phyloP scores from a whole-genome alignment of 805 yeast genomes.

The Yarrowia sp. region DNA sequence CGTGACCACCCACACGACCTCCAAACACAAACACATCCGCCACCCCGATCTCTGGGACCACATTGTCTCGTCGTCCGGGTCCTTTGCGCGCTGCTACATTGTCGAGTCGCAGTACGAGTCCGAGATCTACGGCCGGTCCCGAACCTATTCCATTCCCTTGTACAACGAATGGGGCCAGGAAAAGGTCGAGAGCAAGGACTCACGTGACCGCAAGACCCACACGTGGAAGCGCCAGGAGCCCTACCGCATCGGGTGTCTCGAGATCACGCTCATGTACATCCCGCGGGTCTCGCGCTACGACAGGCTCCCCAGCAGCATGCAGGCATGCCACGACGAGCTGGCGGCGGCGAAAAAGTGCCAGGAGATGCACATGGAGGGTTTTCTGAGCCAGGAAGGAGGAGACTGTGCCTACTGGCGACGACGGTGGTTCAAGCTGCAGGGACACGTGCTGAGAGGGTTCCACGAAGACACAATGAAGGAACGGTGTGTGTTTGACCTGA shows the following conservation, averaged over 20 bases:
- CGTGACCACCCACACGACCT: not conserved
- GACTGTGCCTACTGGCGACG: slow-evolving; percentile 78
- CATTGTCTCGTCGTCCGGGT: slow-evolving; percentile 82
- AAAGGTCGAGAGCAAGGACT: not conserved
- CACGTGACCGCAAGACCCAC: slow-evolving; percentile 5
- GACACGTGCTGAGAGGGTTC: slow-evolving; percentile 75
- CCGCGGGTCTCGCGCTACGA: slow-evolving; percentile 59
- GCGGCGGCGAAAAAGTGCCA: slow-evolving; percentile 41
- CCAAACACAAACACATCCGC: not conserved
- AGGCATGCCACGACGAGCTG: slow-evolving; percentile 50
- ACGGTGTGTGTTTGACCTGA: slow-evolving; percentile 70
- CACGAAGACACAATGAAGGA: slow-evolving; percentile 67
- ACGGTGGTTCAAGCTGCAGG: slow-evolving; percentile 75
- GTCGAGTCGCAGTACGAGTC: slow-evolving; percentile 66
- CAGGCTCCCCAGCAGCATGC: slow-evolving; percentile 59
- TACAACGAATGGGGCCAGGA: slow-evolving; percentile 48
- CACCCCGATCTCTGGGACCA: slow-evolving; percentile 57
- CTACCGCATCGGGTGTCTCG: slow-evolving; percentile 60
- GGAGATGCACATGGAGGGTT: slow-evolving; percentile 62
- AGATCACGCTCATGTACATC: slow-evolving; percentile 63
- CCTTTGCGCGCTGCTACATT: slow-evolving; percentile 82
- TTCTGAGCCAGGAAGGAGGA: slow-evolving; percentile 90
- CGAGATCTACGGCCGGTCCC: slow-evolving; percentile 61
- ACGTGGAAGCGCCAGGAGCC: slow-evolving; percentile 41
- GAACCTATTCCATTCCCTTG: slow-evolving; percentile 63